Percentiles rank a stretch among this genome's conserved stretches.
phyloP scores from a whole-genome alignment of 2,329 filamentous ascomycete genomes.

The Eutypella sp. region DNA sequence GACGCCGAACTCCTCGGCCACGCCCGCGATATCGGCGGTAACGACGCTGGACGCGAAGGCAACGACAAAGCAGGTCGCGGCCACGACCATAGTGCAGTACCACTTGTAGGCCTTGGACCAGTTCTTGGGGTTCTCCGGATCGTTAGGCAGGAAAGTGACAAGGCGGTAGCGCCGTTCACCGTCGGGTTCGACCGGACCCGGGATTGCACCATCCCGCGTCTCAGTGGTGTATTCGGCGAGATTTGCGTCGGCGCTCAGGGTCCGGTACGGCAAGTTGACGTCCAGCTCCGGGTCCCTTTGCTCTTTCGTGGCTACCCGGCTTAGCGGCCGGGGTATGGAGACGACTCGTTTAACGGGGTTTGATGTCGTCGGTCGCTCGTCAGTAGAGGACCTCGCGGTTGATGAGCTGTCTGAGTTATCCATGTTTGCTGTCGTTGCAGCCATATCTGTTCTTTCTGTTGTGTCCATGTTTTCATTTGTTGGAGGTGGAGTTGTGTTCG shows the following conservation, averaged over 20 bases:
- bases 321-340: neutral
- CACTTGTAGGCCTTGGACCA: conserved; percentile 76
- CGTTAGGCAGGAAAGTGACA: conserved; percentile 66
- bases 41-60: conserved; percentile 69
- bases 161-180: conserved; percentile 40
- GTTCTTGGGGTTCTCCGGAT: conserved; percentile 79
- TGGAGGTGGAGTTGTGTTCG: neutral
- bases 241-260: conserved; percentile 54
- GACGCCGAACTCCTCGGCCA: conserved; percentile 34
- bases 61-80: conserved; percentile 69
- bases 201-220: conserved; percentile 56
- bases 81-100: conserved; percentile 82
- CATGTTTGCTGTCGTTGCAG: neutral
- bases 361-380: neutral
- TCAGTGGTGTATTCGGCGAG: conserved; percentile 64
- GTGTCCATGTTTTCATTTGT: neutral
- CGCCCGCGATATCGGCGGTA: conserved; percentile 37
- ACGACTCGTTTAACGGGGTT: neutral
- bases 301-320: conserved; percentile 26
- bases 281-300: conserved; percentile 37
- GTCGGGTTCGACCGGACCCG: conserved; percentile 32
- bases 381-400: neutral
- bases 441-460: neutral
- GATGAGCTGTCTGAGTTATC: neutral
- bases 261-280: conserved; percentile 60